These are phyloP conservation scores for Herpetomonas muscarum DNA, from an alignment of 208 protist genomes.

Conservation along the genomic window DNA sequence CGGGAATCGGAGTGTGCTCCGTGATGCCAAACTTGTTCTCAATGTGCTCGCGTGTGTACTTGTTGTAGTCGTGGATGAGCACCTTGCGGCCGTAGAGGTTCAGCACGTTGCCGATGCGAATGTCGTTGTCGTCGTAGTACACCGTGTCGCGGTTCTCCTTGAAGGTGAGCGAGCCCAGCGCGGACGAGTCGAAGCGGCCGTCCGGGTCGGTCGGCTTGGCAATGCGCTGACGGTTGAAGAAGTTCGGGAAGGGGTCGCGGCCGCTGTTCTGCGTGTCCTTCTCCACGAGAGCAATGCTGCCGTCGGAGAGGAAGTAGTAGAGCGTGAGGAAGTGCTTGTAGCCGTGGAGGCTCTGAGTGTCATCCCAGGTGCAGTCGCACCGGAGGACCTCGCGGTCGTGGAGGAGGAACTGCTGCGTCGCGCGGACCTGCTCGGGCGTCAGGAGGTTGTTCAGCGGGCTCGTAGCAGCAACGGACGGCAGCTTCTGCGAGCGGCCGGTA, in stretches of 20 bases:
- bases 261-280: conserved; percentile 94
- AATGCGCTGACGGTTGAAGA: conserved; percentile 92
- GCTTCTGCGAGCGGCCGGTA: conserved; percentile 56
- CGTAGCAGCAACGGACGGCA: conserved; percentile 76
- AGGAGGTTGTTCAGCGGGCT: conserved; percentile 68
- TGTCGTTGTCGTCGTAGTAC: conserved; percentile 94
- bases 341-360: conserved; percentile 83
- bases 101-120: conserved; percentile 89
- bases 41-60: conserved; percentile 90
- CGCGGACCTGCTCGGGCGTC: conserved; percentile 79
- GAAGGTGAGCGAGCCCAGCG: conserved; percentile 93
- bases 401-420: conserved; percentile 89
- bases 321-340: conserved; percentile 91
- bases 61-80: conserved; percentile 93
- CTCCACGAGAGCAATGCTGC: conserved; percentile 95
- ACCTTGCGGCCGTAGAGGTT: conserved; percentile 86
- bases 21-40: conserved; percentile 58
- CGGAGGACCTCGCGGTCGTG: conserved; percentile 96
- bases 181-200: conserved; percentile 64
- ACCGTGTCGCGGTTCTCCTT: conserved; percentile 82
- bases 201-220: conserved; percentile 57
- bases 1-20: conserved; percentile 53
- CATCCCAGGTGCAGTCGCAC: conserved; percentile 97
- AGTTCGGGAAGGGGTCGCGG: conserved; percentile 95
- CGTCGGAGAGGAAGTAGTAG: conserved; percentile 97